Evolutionary conservation across 441 rosid species (phyloP).

Genomic region (Bocquillonia castaneifolia): DNA sequence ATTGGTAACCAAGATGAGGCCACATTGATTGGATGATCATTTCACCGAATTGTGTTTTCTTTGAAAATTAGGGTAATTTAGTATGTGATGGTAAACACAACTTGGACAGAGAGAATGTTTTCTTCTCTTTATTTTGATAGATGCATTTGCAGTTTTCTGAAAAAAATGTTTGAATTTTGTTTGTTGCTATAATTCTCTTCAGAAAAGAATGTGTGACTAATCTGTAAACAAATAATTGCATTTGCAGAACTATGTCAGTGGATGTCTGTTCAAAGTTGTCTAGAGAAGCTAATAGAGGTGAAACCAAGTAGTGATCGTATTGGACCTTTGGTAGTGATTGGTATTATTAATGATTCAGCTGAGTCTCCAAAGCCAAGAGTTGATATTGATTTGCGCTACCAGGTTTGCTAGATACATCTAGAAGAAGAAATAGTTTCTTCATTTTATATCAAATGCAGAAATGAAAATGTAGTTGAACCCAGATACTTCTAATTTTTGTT

Average conservation of each 20-base stretch:
- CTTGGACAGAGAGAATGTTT: neutral
- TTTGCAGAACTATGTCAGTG: conserved; percentile 57
- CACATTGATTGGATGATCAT: neutral
- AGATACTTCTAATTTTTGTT: neutral
- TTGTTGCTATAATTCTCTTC: neutral
- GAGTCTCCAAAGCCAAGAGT: conserved; percentile 36
- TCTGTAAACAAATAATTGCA: neutral
- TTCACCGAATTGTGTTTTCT: neutral
- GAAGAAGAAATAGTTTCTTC: neutral
- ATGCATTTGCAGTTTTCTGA: neutral
- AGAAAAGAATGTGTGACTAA: neutral
- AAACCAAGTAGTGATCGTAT: conserved; percentile 56
- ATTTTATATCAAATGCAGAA: neutral
- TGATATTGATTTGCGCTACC: conserved; percentile 43
- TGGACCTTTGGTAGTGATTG: conserved; percentile 51
- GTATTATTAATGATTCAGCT: conserved; percentile 41
- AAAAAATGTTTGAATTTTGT: neutral
- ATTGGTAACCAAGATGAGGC: neutral
- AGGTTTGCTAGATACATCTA: conserved; percentile 40
- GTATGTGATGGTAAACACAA: conserved; percentile 4
- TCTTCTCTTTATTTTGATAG: neutral
- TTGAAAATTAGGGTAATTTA: neutral
- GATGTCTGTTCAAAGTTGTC: conserved; percentile 60
- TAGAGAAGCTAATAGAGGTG: conserved; percentile 44
- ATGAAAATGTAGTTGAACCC: neutral